Evolutionary conservation across 805 yeast genomes (phyloP).

Genomic region (Priceomyces fermenticarens): DNA sequence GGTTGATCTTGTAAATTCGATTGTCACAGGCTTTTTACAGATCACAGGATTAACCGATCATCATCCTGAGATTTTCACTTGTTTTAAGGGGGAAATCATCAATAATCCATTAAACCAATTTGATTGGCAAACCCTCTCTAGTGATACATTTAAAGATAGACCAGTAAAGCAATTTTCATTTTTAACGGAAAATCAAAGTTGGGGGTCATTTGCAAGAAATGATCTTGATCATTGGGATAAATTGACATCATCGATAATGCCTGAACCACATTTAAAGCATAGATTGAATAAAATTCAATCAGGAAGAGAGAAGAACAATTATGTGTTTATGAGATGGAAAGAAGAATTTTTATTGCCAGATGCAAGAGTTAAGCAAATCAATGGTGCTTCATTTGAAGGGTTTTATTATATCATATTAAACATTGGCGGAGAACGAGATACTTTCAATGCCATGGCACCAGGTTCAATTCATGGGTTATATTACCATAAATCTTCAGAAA

Average conservation of each 20-base stretch:
- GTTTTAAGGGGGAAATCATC: slow-evolving; percentile 69
- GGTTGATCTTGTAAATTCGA: slow-evolving; percentile 57
- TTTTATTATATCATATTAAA: slow-evolving; percentile 85
- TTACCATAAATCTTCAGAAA: slow-evolving; percentile 76
- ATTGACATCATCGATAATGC: slow-evolving; percentile 48
- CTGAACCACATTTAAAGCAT: slow-evolving; percentile 27
- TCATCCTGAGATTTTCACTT: slow-evolving; percentile 65
- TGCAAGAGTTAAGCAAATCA: slow-evolving; percentile 55
- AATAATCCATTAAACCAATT: slow-evolving; percentile 41
- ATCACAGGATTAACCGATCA: slow-evolving; percentile 63
- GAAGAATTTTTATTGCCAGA: slow-evolving; percentile 86
- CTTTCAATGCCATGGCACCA: slow-evolving; percentile 26
- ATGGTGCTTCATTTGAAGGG: slow-evolving; percentile 87
- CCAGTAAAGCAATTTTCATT: slow-evolving; percentile 43
- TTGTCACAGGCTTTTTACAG: slow-evolving; percentile 57
- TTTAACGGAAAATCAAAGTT: slow-evolving; percentile 52
- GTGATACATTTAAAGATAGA: slow-evolving; percentile 8
- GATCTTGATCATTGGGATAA: slow-evolving; percentile 53
- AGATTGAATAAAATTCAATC: slow-evolving; percentile 28
- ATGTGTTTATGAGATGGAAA: slow-evolving; percentile 90
- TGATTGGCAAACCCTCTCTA: slow-evolving; percentile 16
- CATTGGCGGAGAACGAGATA: slow-evolving; percentile 38
- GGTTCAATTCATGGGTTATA: slow-evolving; percentile 81
- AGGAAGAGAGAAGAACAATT: slow-evolving; percentile 26
- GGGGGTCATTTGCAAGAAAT: slow-evolving; percentile 47